Conservation (phyloP, 139 green algal species). For the Closterium sp. region DNA sequence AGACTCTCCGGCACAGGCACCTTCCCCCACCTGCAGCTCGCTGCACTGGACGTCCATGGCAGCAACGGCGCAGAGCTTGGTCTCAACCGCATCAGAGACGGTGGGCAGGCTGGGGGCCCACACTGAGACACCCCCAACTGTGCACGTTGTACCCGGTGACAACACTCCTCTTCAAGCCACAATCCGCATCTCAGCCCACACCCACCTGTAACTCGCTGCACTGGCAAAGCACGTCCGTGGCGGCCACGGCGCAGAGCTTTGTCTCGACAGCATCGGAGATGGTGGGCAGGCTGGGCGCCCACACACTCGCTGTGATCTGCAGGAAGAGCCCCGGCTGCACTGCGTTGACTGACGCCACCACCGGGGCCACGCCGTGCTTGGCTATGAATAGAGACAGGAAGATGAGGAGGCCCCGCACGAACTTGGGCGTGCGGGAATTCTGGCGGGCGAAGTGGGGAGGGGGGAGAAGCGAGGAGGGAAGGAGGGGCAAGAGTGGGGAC, state of each 20-base stretch:
- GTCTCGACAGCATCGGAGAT: slow-evolving; percentile 66
- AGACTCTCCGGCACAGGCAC: too few species aligned
- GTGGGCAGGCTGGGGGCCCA: slow-evolving; percentile 66
- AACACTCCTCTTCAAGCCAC: too few species aligned
- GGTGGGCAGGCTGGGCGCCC: slow-evolving; percentile 62
- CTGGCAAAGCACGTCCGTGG: slow-evolving; percentile 68
- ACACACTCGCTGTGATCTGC: slow-evolving; percentile 80
- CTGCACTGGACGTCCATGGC: slow-evolving; percentile 65
- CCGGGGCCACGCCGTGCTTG: slow-evolving; percentile 27
- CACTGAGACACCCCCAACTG: too few species aligned
- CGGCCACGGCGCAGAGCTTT: slow-evolving; percentile 77
- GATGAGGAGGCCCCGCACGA: slow-evolving; percentile 68
- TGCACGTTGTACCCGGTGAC: too few species aligned
- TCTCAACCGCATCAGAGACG: slow-evolving; percentile 65
- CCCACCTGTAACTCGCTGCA: slow-evolving; percentile 30
- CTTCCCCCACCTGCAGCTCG: neutral
- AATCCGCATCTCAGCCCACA: too few species aligned
- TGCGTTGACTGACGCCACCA: slow-evolving; percentile 66
- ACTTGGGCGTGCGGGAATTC: slow-evolving; percentile 69
- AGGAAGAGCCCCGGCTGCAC: slow-evolving; percentile 81
- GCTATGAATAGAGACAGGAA: slow-evolving; percentile 66
- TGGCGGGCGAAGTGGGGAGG: slow-evolving; percentile 55
- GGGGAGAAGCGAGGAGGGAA: too few species aligned
- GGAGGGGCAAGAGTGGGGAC: too few species aligned
- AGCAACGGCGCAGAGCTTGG: slow-evolving; percentile 78